A percentile compares a stretch with the other conserved stretches of the same genome.
These are phyloP conservation scores for Aspergillus brasiliensis DNA, from an alignment of 2,329 filamentous ascomycete species.

Conservation along the genomic window DNA sequence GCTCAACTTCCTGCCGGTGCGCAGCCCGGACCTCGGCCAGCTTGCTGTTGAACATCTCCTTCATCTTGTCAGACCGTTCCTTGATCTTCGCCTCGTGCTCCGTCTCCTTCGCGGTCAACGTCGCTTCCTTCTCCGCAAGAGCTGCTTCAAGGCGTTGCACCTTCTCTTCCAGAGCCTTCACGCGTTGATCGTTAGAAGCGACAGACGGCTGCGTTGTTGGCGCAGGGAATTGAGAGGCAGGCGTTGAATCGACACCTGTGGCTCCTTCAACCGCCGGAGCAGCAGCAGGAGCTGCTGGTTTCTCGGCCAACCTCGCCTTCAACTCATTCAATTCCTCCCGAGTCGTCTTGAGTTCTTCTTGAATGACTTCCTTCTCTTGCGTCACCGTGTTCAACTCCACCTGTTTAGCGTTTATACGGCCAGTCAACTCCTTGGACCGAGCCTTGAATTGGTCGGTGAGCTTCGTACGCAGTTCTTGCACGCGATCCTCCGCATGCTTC, in stretches of 20 bases:
- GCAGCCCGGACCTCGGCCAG: slow-evolving; percentile 58
- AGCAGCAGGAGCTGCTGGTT: slow-evolving; percentile 29
- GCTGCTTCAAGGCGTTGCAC: slow-evolving; percentile 56
- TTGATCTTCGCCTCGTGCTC: slow-evolving; percentile 54
- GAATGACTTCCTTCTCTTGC: slow-evolving; percentile 69
- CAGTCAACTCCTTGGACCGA: slow-evolving; percentile 65
- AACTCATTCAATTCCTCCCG: slow-evolving; percentile 58
- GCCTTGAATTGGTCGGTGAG: slow-evolving; percentile 57
- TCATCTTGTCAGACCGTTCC: slow-evolving; percentile 58
- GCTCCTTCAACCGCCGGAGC: slow-evolving; percentile 53
- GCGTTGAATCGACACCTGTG: slow-evolving; percentile 41
- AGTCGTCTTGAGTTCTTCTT: slow-evolving; percentile 66
- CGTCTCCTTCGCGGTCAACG: slow-evolving; percentile 50
- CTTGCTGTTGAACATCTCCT: slow-evolving; percentile 70
- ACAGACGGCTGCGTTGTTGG: slow-evolving; percentile 26
- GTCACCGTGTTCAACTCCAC: slow-evolving; percentile 49
- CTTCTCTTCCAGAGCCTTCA: slow-evolving; percentile 63
- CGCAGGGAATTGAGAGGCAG: slow-evolving; percentile 35
- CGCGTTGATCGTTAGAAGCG: slow-evolving; percentile 56
- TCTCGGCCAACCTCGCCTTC: slow-evolving; percentile 56
- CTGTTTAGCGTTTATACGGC: slow-evolving; percentile 59
- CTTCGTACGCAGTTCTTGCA: slow-evolving; percentile 52
- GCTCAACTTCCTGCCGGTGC: slow-evolving; percentile 54
- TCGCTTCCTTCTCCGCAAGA: slow-evolving; percentile 51
- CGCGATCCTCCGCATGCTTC: slow-evolving; percentile 49